Evolutionary conservation across 768 basidiomycete genomes (phyloP).

Genomic region (Gyrodon lividus): DNA sequence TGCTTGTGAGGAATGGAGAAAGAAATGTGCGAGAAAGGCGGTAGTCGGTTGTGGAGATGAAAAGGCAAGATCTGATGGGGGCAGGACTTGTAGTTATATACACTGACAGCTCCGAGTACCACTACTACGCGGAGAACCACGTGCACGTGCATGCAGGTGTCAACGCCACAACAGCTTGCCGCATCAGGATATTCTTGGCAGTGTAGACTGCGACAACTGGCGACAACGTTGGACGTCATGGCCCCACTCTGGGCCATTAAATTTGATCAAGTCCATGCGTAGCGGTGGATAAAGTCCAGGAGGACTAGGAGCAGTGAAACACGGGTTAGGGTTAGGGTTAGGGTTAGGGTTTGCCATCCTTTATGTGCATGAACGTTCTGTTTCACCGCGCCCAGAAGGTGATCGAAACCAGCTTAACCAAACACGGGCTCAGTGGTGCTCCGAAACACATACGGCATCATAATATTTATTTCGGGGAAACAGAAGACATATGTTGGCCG

Average conservation of each 20-base stretch:
- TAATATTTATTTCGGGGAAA: too few species aligned
- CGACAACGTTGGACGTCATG: too few species aligned
- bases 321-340: too few species aligned
- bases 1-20: slow-evolving; percentile 25
- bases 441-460: neutral
- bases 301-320: too few species aligned
- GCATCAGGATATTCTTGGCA: neutral
- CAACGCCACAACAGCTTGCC: neutral
- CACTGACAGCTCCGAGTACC: too few species aligned
- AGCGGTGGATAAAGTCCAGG: neutral
- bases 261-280: neutral
- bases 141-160: slow-evolving; percentile 8
- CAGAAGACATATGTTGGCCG: too few species aligned
- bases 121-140: too few species aligned
- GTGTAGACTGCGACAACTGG: neutral
- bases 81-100: too few species aligned
- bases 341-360: neutral
- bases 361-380: neutral
- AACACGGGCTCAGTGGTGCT: neutral
- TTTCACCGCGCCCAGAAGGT: neutral
- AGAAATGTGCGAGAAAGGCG: neutral
- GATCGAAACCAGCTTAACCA: neutral
- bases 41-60: neutral
- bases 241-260: neutral
- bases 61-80: too few species aligned